Base-by-base conservation (phyloP, 371 early-diverging fungal species). In the Phascolomyces articulosus region DNA sequence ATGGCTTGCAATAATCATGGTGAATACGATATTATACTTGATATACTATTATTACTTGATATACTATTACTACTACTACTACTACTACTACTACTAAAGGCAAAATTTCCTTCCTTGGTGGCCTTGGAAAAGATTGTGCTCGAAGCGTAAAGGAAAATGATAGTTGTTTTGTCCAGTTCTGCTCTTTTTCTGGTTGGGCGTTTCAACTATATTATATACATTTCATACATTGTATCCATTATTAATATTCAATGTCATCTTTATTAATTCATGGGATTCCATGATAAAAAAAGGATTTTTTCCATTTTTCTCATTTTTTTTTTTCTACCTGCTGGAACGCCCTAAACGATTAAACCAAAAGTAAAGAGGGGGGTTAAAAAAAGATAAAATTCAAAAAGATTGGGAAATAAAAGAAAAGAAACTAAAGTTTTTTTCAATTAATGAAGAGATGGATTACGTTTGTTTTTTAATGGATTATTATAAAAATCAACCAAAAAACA, bases 91-190 rank as follows among this genome's bases (percentile, higher is more conserved):
- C 61, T 78, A 66, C 62, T 71, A 67, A 65, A 66, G 28, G 66
- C 59, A 66, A 70, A 69, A 74, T 82, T 79, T 67, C 67, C 76
- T 75, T 82, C 76, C 71, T 82, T 82, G 69, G 79, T 79, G 71
- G 79, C 79, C 67, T 82, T 82, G 67, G 82, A 82, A 69, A 79
- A 75, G 75, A 82, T 70, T 74, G 79, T 77, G 75, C 76, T 82
- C 67, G 82, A 82, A 70, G 79, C 75, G 73, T 75, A 82, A 75
- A 82, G 82, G 72, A 82, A 67, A 64, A 82, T 75, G 58, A 82
- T 75, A 62, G 68, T 73, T 70, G 70, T 72, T 62, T 82, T 82
- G 72, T 79, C 79, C 82, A 82, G 82, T 82, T 75, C 75, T 79
- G 73, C 68, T 74, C 63, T 74, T 73, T 75, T 75, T 70, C 74